These are phyloP conservation scores for Sporothrix variecibatus DNA, from an alignment of 2,329 filamentous ascomycete species.

Conservation along the genomic window DNA sequence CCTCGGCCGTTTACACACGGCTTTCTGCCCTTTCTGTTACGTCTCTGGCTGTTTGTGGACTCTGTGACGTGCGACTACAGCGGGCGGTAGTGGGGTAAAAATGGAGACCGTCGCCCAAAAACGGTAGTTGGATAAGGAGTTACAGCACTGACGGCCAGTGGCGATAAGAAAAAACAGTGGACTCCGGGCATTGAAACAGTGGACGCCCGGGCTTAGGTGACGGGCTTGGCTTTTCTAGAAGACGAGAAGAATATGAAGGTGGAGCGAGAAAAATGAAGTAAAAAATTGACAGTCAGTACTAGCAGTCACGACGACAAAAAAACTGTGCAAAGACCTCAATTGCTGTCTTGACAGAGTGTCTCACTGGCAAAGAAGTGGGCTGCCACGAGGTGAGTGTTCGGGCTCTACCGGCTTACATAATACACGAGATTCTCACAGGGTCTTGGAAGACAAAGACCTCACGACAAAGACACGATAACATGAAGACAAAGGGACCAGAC, in stretches of 20 bases:
- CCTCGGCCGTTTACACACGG: slow-evolving; percentile 18
- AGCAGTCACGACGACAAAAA: not conserved
- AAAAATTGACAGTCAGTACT: not conserved
- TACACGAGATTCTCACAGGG: not conserved
- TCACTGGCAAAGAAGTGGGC: not conserved
- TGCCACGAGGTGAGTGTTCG: not conserved
- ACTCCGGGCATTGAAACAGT: not conserved
- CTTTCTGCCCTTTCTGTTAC: not conserved
- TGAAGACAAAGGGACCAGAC: not conserved
- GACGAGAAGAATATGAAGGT: not conserved
- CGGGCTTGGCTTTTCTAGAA: not conserved
- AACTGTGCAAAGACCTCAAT: not conserved
- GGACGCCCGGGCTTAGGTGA: not conserved
- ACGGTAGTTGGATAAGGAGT: not conserved
- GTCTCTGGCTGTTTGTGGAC: not conserved
- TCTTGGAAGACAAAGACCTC: not conserved
- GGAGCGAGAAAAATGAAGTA: not conserved
- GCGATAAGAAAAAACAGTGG: not conserved
- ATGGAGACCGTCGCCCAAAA: not conserved
- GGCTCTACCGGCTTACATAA: not conserved
- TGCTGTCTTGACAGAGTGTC: not conserved
- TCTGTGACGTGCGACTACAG: not conserved
- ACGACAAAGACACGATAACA: not conserved
- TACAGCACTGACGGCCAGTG: not conserved
- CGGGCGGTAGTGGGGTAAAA: not conserved